These are phyloP conservation scores for Coelastrella sp. DNA, from an alignment of 139 green algal species.

Conservation along the genomic window DNA sequence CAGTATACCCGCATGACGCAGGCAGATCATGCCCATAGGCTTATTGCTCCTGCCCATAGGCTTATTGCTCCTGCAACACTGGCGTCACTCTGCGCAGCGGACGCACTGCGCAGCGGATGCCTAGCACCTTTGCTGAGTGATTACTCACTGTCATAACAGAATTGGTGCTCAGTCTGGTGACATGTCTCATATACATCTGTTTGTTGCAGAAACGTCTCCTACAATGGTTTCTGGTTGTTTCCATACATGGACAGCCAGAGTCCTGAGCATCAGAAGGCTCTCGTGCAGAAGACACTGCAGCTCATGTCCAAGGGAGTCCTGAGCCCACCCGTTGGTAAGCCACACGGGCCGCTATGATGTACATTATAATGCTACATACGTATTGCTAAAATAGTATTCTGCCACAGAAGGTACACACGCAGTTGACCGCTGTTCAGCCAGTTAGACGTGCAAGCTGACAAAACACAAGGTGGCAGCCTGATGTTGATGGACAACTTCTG, in stretches of 20 bases:
- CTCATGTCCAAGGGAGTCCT: slow-evolving; percentile 31
- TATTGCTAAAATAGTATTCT: too few species aligned
- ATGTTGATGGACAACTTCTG: background rate
- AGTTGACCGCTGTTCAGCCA: background rate
- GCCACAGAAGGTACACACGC: too few species aligned
- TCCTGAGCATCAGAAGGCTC: background rate
- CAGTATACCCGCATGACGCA: too few species aligned
- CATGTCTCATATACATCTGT: too few species aligned
- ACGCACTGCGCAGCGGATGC: too few species aligned
- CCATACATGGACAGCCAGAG: slow-evolving; percentile 20
- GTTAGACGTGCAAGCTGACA: background rate
- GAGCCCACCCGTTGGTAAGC: slow-evolving; percentile 23
- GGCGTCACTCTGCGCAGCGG: too few species aligned
- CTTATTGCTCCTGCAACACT: too few species aligned
- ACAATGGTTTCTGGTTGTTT: slow-evolving; percentile 32
- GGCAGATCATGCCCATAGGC: too few species aligned
- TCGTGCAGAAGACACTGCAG: slow-evolving; percentile 35
- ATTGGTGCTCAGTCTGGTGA: background rate
- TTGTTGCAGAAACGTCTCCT: slow-evolving; percentile 18
- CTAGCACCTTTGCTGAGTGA: too few species aligned
- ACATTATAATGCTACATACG: background rate
- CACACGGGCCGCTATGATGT: background rate
- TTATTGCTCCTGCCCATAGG: too few species aligned
- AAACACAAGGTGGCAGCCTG: background rate
- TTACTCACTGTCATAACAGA: background rate